Evolutionary conservation across 495 filamentous ascomycete species (phyloP), one percentile per base, ranked within the genome.

Genomic region (Pseudomonodictys pantanalensis): DNA sequence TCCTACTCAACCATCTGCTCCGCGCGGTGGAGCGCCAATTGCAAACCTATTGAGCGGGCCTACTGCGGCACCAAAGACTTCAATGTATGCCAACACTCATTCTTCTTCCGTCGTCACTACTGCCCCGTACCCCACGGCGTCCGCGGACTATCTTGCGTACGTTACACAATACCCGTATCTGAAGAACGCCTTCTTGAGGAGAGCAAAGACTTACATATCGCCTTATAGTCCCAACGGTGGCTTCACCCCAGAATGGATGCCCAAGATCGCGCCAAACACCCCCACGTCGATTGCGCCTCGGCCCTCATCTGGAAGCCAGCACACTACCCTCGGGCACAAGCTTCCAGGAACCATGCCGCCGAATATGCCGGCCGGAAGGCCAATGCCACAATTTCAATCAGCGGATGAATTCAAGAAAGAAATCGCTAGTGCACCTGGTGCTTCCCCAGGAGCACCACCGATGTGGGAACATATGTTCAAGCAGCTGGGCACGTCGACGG

Each of bases 161-260:
- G 33, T 73, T 26, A 68, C 68, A 35, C 62, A 69, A 52, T 75
- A 75, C 57, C 71, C 71, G 10, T 75, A 73, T 55, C 69, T 75
- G 0, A 66, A 58, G 29, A 71, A 75, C 58, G 65, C 68, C 43
- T 73, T 64, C 54, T 67, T 70, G 47, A 51, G 69, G 29, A 67
- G 65, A 52, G 55, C 66, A 32, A 61, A 64, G 51, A 65, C 64
- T 52, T 71, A 75, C 56, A 58, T 69, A 5, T 72, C 68, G 23
- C 71, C 71, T 39, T 73, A 73, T 56, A 61, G 57, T 44, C 55
- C 58, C 9, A 30, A 63, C 38, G 69, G 68, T 29, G 69, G 71
- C 25, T 71, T 70, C 53, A 58, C 65, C 4, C 30, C 55, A 10
- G 65, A 66, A 46, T 74, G 71, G 59, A 64, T 60, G 54, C 60